Conservation (phyloP, 768 basidiomycete species). For the Rhodotorula kratochvilovae region DNA sequence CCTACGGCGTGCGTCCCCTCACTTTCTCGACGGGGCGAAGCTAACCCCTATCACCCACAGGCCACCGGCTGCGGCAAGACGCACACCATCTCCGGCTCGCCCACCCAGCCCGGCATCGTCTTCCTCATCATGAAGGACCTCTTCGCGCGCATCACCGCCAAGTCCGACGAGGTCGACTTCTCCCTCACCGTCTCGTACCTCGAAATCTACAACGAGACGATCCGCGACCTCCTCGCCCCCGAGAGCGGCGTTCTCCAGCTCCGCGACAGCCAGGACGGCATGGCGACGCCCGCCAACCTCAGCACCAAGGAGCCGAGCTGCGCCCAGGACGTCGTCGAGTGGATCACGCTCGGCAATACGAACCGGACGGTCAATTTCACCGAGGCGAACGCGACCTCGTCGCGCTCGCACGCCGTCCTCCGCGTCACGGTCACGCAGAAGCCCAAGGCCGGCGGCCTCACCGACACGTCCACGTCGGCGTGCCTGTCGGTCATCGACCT, state of each 20-base stretch:
- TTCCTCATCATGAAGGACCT: slow-evolving; percentile 96
- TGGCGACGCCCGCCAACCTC: slow-evolving; percentile 79
- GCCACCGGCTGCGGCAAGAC: slow-evolving; percentile 99
- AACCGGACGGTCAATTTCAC: slow-evolving; percentile 89
- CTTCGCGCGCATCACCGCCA: slow-evolving; percentile 85
- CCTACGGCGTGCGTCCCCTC: slow-evolving; percentile 75
- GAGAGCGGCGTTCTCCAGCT: slow-evolving; percentile 76
- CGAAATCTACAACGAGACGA: slow-evolving; percentile 99
- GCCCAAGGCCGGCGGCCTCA: slow-evolving; percentile 63
- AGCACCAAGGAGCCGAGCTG: slow-evolving; percentile 72
- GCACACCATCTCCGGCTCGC: slow-evolving; percentile 93
- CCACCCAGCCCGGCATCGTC: slow-evolving; percentile 82
- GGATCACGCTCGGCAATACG: slow-evolving; percentile 81
- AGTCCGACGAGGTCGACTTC: slow-evolving; percentile 74
- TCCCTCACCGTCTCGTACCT: slow-evolving; percentile 78
- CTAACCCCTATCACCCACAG: slow-evolving; percentile 50
- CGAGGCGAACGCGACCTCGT: slow-evolving; percentile 92
- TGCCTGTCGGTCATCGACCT: slow-evolving; percentile 97
- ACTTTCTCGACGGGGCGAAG: too few species aligned
- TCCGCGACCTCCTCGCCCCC: slow-evolving; percentile 86
- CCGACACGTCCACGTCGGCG: slow-evolving; percentile 75
- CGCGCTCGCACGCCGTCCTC: slow-evolving; percentile 93
- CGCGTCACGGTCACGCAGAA: slow-evolving; percentile 89
- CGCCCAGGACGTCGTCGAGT: slow-evolving; percentile 89
- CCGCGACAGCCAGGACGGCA: slow-evolving; percentile 76